Conservation (phyloP, 2,329 filamentous ascomycete genomes). For the Thermomyces lanuginosus region DNA sequence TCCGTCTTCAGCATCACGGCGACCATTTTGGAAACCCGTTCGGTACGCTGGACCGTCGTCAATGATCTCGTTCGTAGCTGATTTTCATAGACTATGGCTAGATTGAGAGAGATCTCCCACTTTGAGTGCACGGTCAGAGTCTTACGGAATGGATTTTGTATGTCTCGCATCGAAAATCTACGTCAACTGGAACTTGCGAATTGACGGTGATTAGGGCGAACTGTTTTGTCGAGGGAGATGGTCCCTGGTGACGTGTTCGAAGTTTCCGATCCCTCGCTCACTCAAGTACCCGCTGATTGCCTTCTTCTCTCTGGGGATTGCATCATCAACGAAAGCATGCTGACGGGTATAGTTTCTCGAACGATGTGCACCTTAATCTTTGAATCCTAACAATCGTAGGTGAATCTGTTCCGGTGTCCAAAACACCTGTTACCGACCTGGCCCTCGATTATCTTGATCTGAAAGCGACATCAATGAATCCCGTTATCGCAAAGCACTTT, state of each 20-base stretch:
- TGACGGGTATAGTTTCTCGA: slow-evolving; percentile 43
- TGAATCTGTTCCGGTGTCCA: slow-evolving; percentile 93
- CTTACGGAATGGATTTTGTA: slow-evolving; percentile 84
- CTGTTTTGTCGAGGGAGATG: slow-evolving; percentile 69
- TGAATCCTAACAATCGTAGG: slow-evolving; percentile 31
- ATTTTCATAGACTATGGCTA: slow-evolving; percentile 56
- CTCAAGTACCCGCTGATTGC: slow-evolving; percentile 83
- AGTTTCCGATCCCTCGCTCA: slow-evolving; percentile 78
- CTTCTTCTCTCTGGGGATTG: slow-evolving; percentile 83
- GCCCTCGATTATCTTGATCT: slow-evolving; percentile 62
- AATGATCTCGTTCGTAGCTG: slow-evolving; percentile 1
- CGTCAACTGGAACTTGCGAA: neutral
- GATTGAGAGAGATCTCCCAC: slow-evolving; percentile 74
- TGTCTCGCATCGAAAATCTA: slow-evolving; percentile 13
- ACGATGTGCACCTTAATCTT: neutral
- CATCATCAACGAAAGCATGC: slow-evolving; percentile 98
- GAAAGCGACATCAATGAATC: slow-evolving; percentile 62
- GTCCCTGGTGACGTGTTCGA: slow-evolving; percentile 96
- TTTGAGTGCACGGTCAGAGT: slow-evolving; percentile 95
- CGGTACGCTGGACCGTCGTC: no score
- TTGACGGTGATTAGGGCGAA: slow-evolving; percentile 46
- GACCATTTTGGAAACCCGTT: slow-evolving; percentile 76
- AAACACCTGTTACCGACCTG: slow-evolving; percentile 67
- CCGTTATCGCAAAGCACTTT: slow-evolving; percentile 73
- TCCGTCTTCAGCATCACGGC: slow-evolving; percentile 82